phyloP scores from a whole-genome alignment of 202 grass and related monocot species.

The Setaria italica region DNA sequence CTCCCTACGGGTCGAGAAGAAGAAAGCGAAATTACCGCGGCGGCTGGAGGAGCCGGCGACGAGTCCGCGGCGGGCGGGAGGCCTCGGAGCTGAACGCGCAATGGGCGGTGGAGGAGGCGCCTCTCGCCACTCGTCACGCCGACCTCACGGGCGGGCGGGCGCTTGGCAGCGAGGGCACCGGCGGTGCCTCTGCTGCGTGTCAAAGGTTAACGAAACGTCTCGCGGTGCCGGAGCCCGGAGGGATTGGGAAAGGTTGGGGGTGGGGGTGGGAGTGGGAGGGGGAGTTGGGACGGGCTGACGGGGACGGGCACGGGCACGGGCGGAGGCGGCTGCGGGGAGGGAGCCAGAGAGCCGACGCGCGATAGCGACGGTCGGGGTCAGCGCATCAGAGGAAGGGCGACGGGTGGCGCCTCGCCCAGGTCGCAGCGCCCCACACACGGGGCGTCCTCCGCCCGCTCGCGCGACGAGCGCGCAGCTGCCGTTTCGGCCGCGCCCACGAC shows the following conservation, averaged over 20 bases:
- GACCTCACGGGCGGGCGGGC: neutral
- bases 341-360: neutral
- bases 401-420: slow-evolving; percentile 42
- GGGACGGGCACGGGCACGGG: neutral
- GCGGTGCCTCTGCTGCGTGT: slow-evolving; percentile 4
- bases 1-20: neutral
- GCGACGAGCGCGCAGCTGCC: slow-evolving; percentile 22
- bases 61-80: neutral
- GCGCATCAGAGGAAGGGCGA: slow-evolving; percentile 26
- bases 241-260: slow-evolving; percentile 29
- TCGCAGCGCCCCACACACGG: neutral
- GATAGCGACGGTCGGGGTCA: slow-evolving; percentile 31
- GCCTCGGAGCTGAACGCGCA: neutral
- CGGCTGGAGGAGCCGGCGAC: neutral
- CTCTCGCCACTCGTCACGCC: neutral
- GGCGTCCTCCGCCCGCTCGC: neutral
- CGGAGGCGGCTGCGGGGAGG: slow-evolving; percentile 6
- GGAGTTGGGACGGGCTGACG: neutral
- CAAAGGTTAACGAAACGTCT: neutral
- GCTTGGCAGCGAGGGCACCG: neutral
- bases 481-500: slow-evolving; percentile 43
- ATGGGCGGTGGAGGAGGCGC: slow-evolving; percentile 12
- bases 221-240: neutral
- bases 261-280: neutral
- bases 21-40: slow-evolving; percentile 24